A percentile compares a stretch with the other conserved stretches of the same genome.
Evolutionary conservation across 179 eudicot genomes (phyloP).

Genomic region (Monotropa hypopitys): DNA sequence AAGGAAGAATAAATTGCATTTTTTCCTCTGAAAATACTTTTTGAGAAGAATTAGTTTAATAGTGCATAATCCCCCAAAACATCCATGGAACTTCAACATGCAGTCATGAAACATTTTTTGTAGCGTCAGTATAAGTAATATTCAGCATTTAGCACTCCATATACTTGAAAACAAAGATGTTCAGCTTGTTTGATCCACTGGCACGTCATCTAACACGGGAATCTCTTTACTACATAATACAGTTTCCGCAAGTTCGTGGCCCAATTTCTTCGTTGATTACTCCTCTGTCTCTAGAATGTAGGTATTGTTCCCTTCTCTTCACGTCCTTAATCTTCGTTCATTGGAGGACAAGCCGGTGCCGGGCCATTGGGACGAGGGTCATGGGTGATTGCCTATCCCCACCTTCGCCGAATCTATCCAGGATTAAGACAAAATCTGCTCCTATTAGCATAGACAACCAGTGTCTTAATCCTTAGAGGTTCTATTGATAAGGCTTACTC

Average conservation of each 20-base stretch:
- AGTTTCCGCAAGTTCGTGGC: not conserved
- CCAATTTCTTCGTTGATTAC: not conserved
- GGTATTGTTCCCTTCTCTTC: not conserved
- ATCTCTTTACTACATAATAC: not conserved
- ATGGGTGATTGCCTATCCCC: not conserved
- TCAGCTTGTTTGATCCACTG: not conserved
- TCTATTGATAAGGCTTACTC: not conserved
- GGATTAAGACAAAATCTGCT: not conserved
- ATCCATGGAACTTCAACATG: not conserved
- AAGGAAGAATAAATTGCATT: not conserved
- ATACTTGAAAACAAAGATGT: not conserved
- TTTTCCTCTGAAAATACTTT: not conserved
- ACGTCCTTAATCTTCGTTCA: not conserved
- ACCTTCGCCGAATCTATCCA: not conserved
- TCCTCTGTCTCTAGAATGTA: not conserved
- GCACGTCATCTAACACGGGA: not conserved
- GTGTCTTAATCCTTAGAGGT: not conserved
- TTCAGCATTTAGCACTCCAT: not conserved
- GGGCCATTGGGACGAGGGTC: not conserved
- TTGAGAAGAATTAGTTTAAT: not conserved
- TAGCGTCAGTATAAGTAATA: not conserved
- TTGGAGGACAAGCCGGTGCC: not conserved
- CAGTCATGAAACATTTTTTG: not conserved
- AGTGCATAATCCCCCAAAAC: not conserved
- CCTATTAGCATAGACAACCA: not conserved